Percentiles rank a stretch among this genome's conserved stretches.
phyloP scores from a whole-genome alignment of 768 basidiomycete genomes.

The Ephemerocybe angulata region DNA sequence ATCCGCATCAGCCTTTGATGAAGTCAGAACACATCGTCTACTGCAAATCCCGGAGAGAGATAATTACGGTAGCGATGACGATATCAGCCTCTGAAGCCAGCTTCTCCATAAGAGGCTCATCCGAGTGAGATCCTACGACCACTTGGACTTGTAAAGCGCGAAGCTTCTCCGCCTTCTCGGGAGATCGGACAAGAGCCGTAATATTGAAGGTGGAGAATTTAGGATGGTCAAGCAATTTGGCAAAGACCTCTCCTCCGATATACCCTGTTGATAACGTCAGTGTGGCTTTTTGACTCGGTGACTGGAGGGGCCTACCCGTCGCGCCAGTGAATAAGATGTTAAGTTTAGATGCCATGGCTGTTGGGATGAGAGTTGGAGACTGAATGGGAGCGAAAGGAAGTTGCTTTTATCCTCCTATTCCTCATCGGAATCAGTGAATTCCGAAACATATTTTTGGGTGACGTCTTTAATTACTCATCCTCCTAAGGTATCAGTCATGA shows the following conservation, averaged over 20 bases:
- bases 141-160: constrained; percentile 32
- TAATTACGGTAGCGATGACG: constrained; percentile 37
- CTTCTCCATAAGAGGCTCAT: constrained; percentile 38
- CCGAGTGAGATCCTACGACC: constrained; percentile 44
- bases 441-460: too few relatives aligned
- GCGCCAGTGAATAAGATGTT: constrained; percentile 39
- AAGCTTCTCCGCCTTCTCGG: constrained; percentile 43
- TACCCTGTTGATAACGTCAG: constrained; percentile 31
- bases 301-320: constrained; percentile 33
- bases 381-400: too few relatives aligned
- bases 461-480: too few relatives aligned
- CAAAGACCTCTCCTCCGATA: constrained; percentile 46
- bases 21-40: neutral
- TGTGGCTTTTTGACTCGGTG: too few relatives aligned
- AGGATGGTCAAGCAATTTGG: constrained; percentile 37
- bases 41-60: neutral
- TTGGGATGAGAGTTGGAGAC: too few relatives aligned
- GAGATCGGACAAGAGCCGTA: constrained; percentile 43
- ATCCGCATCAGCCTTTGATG: constrained; percentile 38
- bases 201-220: constrained; percentile 32
- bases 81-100: constrained; percentile 43
- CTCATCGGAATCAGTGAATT: too few relatives aligned
- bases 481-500: too few relatives aligned
- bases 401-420: too few relatives aligned
- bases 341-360: too few relatives aligned